Evolutionary conservation across 768 basidiomycete species (phyloP), one percentile per base, ranked within the genome.

Genomic region (Trametes coccinea): DNA sequence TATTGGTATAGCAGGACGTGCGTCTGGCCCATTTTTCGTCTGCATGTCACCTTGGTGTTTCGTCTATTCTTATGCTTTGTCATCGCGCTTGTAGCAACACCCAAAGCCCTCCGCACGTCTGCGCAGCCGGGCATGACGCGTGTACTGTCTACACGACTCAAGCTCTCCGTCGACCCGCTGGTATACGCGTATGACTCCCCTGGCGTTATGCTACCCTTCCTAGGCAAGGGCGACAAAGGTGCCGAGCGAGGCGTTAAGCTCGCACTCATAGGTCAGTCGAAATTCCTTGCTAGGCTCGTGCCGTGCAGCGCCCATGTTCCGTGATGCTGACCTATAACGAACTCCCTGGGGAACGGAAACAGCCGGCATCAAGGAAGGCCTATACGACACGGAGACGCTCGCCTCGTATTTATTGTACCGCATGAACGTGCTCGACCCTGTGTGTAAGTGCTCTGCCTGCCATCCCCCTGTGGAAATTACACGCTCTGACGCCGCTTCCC

Each of bases 181-280:
- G 88, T 97, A 10, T 98, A 98, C 77, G 91, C 97, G 4, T 94
- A 89, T 69, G 97, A 99, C 78, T 88, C 93, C 8, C 97, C 97
- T 2, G 97, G 97, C 2, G 92, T 98, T 49, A 98, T 98, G 95
- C 80, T 97, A 45, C 93, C 95, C 10, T 98, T 90, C 76, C 82
- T 98, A 33, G 97, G 97, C 0, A 84, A 80, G 60, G 97, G 97
- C 4, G 80, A 84, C 56, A 82, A 82, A 64, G 96, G 94, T 16
- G 89, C 93, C 53, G 97, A 99, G 74, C 82, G 92, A 69, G 96
- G 92, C 10, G 82, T 97, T 55, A 98, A 95, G 74, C 84, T 98
- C 22, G 95, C 93, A 50, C 77, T 98, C 60, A 98, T 97, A 46
- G 92, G 95, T 92, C 79, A 73, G 89, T 79, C 74, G 53, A 8